Conservation (phyloP, 371 early-diverging fungal genomes). For the Mortierella sp. region DNA sequence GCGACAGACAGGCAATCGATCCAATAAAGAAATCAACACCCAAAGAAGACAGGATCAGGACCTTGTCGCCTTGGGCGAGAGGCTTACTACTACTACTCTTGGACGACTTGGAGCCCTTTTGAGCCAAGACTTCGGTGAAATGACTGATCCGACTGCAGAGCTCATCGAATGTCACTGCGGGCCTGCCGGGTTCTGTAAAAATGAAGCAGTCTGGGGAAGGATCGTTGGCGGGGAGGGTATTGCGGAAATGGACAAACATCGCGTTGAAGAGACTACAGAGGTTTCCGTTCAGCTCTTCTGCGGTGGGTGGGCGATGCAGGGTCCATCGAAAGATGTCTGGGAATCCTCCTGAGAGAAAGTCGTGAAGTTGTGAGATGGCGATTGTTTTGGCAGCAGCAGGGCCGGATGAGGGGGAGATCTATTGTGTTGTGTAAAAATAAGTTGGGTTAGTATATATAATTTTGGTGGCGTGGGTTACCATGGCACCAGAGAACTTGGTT, state of each 20-base stretch:
- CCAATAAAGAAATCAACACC: constrained; percentile 58
- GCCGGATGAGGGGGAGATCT: constrained; percentile 13
- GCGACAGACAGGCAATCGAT: constrained; percentile 45
- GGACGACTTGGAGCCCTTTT: constrained; percentile 25
- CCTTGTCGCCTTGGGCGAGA: constrained; percentile 42
- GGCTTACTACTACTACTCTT: constrained; percentile 27
- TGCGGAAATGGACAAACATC: constrained; percentile 47
- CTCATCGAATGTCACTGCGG: constrained; percentile 54
- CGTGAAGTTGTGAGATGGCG: constrained; percentile 56
- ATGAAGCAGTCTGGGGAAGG: constrained; percentile 57
- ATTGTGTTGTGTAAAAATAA: neutral
- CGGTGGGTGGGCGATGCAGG: constrained; percentile 41
- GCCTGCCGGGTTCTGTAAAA: constrained; percentile 51
- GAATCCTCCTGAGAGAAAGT: constrained; percentile 51
- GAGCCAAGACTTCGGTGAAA: constrained; percentile 47
- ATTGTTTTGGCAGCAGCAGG: constrained; percentile 43
- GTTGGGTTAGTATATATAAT: neutral
- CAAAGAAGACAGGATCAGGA: constrained; percentile 48
- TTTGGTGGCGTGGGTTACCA: neutral
- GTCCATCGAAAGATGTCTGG: constrained; percentile 59
- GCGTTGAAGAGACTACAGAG: constrained; percentile 55
- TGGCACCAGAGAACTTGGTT: neutral
- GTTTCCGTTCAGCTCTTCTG: constrained; percentile 55
- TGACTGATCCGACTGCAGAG: constrained; percentile 54
- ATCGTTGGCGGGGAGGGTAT: constrained; percentile 31